Conservation (phyloP, 2,329 filamentous ascomycete species). For the Colletotrichum gloeosporioides region DNA sequence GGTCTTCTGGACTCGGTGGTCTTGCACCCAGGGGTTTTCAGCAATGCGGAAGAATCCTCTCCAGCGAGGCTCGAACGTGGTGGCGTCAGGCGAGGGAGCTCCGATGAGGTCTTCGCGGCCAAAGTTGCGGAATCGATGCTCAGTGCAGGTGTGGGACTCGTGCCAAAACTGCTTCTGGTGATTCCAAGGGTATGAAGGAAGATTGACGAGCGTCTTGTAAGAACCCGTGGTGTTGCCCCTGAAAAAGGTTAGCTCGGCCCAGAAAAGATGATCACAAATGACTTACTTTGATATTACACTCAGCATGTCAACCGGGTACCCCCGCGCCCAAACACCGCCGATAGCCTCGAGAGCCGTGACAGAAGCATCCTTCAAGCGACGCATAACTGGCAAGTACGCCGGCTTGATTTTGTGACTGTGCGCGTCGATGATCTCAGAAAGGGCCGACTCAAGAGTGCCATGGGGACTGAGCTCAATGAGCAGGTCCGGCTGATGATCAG, state of each 20-base stretch:
- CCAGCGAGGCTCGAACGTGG: slow-evolving; percentile 53
- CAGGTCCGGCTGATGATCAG: slow-evolving; percentile 33
- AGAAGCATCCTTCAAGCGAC: slow-evolving; percentile 27
- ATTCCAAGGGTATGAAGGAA: slow-evolving; percentile 62
- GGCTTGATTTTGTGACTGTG: background rate
- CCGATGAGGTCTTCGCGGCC: slow-evolving; percentile 58
- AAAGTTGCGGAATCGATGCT: slow-evolving; percentile 48
- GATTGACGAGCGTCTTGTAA: slow-evolving; percentile 39
- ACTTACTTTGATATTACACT: slow-evolving; percentile 29
- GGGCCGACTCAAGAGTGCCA: slow-evolving; percentile 39
- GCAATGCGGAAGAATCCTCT: slow-evolving; percentile 52
- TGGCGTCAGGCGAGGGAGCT: slow-evolving; percentile 46
- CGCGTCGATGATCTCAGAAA: slow-evolving; percentile 37
- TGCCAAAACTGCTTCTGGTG: slow-evolving; percentile 58
- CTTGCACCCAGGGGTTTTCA: slow-evolving; percentile 57
- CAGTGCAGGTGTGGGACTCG: slow-evolving; percentile 51
- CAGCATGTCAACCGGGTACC: slow-evolving; percentile 35
- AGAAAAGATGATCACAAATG: background rate
- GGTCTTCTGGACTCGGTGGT: slow-evolving; percentile 56
- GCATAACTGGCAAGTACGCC: slow-evolving; percentile 33
- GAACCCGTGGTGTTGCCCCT: background rate
- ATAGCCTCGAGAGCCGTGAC: slow-evolving; percentile 33
- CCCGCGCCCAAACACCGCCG: slow-evolving; percentile 43
- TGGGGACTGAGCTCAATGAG: slow-evolving; percentile 49
- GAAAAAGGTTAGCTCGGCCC: background rate